A percentile compares a stretch with the other conserved stretches of the same genome.
Conservation (phyloP, 1,139 yeast species). For the Hyphopichia burtonii region DNA sequence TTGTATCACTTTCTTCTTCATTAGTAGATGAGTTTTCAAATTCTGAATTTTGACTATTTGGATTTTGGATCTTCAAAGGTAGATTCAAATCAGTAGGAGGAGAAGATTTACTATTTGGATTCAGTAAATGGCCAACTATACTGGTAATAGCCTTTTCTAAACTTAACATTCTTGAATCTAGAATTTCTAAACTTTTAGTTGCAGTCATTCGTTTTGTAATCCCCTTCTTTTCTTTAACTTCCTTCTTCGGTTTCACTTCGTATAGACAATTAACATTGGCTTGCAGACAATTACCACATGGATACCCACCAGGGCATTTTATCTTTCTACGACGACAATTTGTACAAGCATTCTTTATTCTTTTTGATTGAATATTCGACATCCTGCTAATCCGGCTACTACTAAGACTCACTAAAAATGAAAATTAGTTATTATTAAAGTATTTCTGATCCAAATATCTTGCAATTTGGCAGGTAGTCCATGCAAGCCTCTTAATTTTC, state of each 20-base stretch:
- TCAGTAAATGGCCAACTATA: neutral
- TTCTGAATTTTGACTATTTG: neutral
- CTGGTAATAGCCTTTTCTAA: neutral
- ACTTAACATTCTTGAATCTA: slow-evolving; percentile 1
- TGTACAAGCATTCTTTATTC: slow-evolving; percentile 53
- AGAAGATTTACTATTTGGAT: neutral
- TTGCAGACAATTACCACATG: slow-evolving; percentile 43
- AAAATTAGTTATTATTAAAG: no score
- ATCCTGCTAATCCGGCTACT: no score
- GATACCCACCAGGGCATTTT: slow-evolving; percentile 49
- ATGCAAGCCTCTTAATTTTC: no score
- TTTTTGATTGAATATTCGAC: slow-evolving; percentile 18
- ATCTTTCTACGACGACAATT: slow-evolving; percentile 49
- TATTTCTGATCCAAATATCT: no score
- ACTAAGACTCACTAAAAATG: no score
- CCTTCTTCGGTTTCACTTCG: slow-evolving; percentile 18
- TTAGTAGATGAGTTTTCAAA: neutral
- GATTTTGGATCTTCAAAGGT: neutral
- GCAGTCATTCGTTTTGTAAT: slow-evolving; percentile 9
- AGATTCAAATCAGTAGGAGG: neutral
- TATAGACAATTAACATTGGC: slow-evolving; percentile 27
- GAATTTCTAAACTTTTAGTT: neutral
- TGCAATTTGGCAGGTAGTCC: no score
- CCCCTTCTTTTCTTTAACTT: neutral
- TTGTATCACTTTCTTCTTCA: neutral